Evolutionary conservation across 1,284 basidiomycete species (phyloP).

Genomic region (Ganoderma sinense): DNA sequence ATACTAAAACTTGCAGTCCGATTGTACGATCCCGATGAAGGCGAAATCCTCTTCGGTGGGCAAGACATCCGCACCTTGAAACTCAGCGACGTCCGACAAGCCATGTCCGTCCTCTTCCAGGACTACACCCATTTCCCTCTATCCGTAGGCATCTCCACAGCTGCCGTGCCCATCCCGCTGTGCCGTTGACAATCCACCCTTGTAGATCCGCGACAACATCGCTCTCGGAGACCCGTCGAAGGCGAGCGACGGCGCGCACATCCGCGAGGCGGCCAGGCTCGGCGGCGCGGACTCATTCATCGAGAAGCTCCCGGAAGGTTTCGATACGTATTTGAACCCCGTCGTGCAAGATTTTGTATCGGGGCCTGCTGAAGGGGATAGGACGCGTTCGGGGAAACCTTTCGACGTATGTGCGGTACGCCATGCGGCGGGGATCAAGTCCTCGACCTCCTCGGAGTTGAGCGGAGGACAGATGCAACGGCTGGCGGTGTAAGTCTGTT

Average conservation of each 20-base stretch:
- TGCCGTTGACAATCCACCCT: not conserved
- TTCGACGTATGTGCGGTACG: constrained; percentile 62
- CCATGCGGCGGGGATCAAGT: constrained; percentile 49
- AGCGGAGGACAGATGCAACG: constrained; percentile 77
- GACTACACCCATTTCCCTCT: constrained; percentile 82
- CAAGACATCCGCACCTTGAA: constrained; percentile 66
- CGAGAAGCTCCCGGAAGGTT: constrained; percentile 66
- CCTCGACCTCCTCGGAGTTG: constrained; percentile 44
- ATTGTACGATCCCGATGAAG: constrained; percentile 72
- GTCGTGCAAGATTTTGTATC: constrained; percentile 74
- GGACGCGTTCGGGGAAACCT: constrained; percentile 63
- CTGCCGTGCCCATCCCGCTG: too few relatives aligned
- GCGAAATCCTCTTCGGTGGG: constrained; percentile 70
- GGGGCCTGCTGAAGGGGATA: constrained; percentile 65
- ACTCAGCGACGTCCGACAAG: constrained; percentile 66
- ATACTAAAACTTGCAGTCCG: constrained; percentile 76
- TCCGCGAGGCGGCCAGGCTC: constrained; percentile 68
- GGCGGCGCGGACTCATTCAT: constrained; percentile 76
- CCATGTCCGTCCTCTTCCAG: constrained; percentile 78
- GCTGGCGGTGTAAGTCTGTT: not conserved
- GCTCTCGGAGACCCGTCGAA: constrained; percentile 68
- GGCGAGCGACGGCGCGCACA: constrained; percentile 55
- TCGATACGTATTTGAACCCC: constrained; percentile 74
- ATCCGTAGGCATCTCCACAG: constrained; percentile 55
- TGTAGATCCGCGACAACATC: constrained; percentile 79